phyloP scores from a whole-genome alignment of 176 grass and related monocot genomes.

The Thalia dealbata region DNA sequence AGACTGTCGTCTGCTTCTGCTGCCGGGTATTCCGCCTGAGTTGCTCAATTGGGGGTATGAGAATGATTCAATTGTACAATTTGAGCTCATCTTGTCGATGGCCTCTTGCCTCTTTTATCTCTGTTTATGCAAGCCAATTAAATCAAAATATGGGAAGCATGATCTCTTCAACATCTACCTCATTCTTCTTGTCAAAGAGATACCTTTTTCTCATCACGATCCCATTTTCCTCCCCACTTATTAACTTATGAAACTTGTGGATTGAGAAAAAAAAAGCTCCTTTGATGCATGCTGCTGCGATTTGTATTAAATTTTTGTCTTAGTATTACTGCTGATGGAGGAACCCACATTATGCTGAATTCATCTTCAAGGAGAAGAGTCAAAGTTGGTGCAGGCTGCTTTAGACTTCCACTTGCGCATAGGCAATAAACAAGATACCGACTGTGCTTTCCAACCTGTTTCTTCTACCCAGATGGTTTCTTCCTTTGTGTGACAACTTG shows the following conservation, averaged over 20 bases:
- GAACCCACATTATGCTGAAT: background rate
- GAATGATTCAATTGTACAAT: background rate
- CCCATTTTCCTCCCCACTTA: background rate
- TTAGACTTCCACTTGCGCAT: background rate
- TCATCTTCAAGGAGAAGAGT: background rate
- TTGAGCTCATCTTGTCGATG: background rate
- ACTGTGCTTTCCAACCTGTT: constrained; percentile 3
- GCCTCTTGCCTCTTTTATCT: background rate
- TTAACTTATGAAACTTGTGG: background rate
- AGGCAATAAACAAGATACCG: background rate
- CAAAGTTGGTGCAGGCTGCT: background rate
- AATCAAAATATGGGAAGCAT: background rate
- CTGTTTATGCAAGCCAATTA: background rate
- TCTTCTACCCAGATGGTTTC: background rate
- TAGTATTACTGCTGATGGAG: background rate
- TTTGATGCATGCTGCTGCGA: background rate
- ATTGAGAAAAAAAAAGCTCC: background rate
- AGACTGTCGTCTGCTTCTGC: constrained; percentile 31
- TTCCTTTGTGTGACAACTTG: background rate
- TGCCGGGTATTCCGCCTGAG: background rate
- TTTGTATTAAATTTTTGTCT: background rate
- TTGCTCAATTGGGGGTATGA: background rate
- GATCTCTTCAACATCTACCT: background rate
- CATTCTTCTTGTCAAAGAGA: background rate
- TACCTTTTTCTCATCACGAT: background rate